A percentile compares a stretch with the other conserved stretches of the same genome.
These are phyloP conservation scores for Pestalotiopsis sp. DNA, from an alignment of 2,329 filamentous ascomycete species.

Conservation along the genomic window DNA sequence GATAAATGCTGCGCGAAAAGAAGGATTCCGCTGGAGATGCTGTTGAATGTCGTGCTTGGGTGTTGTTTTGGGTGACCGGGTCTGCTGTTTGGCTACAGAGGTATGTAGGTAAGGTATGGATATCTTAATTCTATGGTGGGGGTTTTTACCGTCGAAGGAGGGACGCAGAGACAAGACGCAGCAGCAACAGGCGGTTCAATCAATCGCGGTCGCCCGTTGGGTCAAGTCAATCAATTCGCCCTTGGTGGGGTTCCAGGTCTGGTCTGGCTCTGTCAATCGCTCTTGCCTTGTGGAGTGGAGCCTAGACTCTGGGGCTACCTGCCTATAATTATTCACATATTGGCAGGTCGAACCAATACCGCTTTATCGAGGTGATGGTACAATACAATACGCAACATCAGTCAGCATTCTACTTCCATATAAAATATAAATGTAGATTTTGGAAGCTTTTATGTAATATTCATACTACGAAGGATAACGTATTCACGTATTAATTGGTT, in stretches of 20 bases:
- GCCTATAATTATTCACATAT: no score
- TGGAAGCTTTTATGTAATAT: neutral
- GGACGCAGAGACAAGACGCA: neutral
- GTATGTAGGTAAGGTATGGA: neutral
- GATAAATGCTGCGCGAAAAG: neutral
- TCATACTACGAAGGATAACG: no score
- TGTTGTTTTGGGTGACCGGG: neutral
- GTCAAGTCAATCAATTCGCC: neutral
- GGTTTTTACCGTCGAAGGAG: conserved; percentile 4
- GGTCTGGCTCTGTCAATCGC: neutral
- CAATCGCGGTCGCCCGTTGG: neutral
- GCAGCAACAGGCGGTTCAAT: neutral
- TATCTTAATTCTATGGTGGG: conserved; percentile 6
- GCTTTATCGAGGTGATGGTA: conserved; percentile 1
- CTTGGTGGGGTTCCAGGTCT: neutral
- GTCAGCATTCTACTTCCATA: no score
- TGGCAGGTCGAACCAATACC: neutral
- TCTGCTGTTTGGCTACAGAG: neutral
- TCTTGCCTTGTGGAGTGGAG: neutral
- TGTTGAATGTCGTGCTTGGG: neutral
- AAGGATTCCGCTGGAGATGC: neutral
- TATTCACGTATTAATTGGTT: no score
- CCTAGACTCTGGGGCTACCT: neutral
- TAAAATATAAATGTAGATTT: no score
- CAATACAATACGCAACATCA: no score